A percentile compares a stretch with the other conserved stretches of the same genome.
These are phyloP conservation scores for Naganishia vaughanmartiniae DNA, from an alignment of 768 basidiomycete species.

Conservation along the genomic window DNA sequence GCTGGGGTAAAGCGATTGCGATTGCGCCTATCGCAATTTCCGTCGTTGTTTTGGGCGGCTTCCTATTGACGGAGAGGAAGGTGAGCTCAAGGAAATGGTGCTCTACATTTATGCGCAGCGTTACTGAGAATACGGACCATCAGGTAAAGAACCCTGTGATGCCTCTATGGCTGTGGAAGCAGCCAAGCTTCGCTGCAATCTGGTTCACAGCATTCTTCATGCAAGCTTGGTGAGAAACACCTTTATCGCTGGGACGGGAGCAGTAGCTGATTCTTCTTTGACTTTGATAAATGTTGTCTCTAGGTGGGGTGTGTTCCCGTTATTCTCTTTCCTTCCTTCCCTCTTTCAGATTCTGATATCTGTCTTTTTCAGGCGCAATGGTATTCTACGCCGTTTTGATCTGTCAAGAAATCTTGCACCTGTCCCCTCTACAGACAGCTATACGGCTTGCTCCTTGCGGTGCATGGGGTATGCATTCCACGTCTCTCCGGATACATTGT, in stretches of 20 bases:
- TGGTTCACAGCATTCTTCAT: conserved; percentile 34
- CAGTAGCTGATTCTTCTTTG: background rate
- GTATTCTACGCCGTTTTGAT: conserved; percentile 15
- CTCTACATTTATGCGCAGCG: background rate
- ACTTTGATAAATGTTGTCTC: background rate
- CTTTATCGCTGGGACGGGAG: background rate
- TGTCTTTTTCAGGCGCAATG: background rate
- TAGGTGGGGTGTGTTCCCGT: background rate
- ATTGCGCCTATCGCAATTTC: conserved; percentile 31
- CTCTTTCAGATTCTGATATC: too few species aligned
- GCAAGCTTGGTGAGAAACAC: conserved; percentile 29
- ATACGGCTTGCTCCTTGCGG: conserved; percentile 31
- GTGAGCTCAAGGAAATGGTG: background rate
- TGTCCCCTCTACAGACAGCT: conserved; percentile 23
- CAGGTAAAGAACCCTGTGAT: conserved; percentile 35
- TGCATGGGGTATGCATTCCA: conserved; percentile 10
- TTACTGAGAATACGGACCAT: background rate
- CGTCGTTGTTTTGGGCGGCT: conserved; percentile 27
- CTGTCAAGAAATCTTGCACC: conserved; percentile 24
- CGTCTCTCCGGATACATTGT: background rate
- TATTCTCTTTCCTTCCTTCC: too few species aligned
- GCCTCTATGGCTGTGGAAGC: conserved; percentile 31
- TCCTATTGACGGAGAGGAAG: conserved; percentile 33
- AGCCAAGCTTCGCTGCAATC: conserved; percentile 30
- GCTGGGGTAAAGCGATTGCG: conserved; percentile 31